A percentile compares a stretch with the other conserved stretches of the same genome.
phyloP scores from a whole-genome alignment of 106 monocot species.

The Gastrodia elata region DNA sequence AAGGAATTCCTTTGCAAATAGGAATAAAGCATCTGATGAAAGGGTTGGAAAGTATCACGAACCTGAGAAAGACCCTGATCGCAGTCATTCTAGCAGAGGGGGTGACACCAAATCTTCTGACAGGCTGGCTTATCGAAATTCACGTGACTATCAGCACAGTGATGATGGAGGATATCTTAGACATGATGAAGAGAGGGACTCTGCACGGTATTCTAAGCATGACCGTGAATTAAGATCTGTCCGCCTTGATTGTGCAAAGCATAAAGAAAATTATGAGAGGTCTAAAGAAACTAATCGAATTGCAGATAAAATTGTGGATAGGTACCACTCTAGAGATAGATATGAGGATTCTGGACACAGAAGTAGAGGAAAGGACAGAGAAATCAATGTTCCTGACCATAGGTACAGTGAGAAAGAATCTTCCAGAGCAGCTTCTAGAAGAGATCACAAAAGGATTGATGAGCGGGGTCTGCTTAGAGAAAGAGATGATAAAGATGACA shows the following conservation, averaged over 20 bases:
- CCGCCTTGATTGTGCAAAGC: constrained; percentile 24
- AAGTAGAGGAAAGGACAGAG: constrained; percentile 24
- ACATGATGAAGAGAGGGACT: constrained; percentile 34
- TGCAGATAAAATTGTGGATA: constrained; percentile 28
- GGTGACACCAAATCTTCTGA: constrained; percentile 32
- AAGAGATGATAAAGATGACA: constrained; percentile 29
- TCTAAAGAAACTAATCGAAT: constrained; percentile 25
- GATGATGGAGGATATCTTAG: constrained; percentile 27
- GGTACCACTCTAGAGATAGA: constrained; percentile 26
- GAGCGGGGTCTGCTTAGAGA: constrained; percentile 32
- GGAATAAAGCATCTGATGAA: constrained; percentile 14
- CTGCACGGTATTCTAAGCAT: constrained; percentile 24
- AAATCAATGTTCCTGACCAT: constrained; percentile 1
- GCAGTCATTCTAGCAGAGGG: constrained; percentile 25
- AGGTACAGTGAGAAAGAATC: constrained; percentile 27
- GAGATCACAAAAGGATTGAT: constrained; percentile 12
- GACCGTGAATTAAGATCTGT: constrained; percentile 32
- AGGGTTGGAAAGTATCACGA: constrained; percentile 28
- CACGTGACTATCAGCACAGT: constrained; percentile 26
- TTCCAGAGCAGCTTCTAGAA: constrained; percentile 12
- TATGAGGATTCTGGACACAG: constrained; percentile 16
- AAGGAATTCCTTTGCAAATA: constrained; percentile 10
- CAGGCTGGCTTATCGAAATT: constrained; percentile 13
- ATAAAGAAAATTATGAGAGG: constrained; percentile 24
- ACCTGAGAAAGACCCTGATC: constrained; percentile 18